These are phyloP conservation scores for Monilinia laxa DNA, from an alignment of 2,329 filamentous ascomycete genomes.

Conservation along the genomic window DNA sequence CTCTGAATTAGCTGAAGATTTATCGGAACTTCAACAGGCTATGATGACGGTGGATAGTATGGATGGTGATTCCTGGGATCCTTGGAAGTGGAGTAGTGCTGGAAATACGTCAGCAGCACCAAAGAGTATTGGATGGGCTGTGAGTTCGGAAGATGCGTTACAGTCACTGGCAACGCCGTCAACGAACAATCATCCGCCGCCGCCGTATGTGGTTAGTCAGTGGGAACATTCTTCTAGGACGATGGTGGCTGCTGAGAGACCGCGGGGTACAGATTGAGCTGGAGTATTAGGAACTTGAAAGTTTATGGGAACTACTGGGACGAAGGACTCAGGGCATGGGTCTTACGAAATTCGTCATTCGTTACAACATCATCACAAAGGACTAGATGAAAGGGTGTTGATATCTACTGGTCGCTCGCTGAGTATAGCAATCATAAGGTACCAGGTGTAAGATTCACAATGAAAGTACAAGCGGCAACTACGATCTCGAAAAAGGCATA, in stretches of 20 bases:
- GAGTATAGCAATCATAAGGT: neutral
- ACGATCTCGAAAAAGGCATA: neutral
- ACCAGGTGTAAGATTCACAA: too few relatives aligned
- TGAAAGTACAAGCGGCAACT: neutral
- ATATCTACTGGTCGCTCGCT: neutral
- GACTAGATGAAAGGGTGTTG: neutral
- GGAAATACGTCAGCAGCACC: constrained; percentile 34
- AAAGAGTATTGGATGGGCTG: constrained; percentile 39
- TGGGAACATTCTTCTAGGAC: constrained; percentile 30
- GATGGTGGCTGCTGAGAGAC: constrained; percentile 21
- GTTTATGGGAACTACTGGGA: neutral
- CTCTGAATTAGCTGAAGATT: constrained; percentile 35
- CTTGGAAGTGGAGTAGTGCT: constrained; percentile 35
- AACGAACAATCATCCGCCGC: constrained; percentile 24
- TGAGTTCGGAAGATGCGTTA: constrained; percentile 31
- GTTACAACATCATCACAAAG: neutral
- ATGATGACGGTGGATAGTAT: constrained; percentile 41
- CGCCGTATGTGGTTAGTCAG: constrained; percentile 38
- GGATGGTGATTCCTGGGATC: constrained; percentile 34
- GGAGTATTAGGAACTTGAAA: neutral
- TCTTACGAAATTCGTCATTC: neutral
- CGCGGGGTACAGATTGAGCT: constrained; percentile 29
- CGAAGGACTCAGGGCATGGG: neutral
- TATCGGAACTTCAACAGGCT: constrained; percentile 37
- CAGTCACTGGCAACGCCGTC: constrained; percentile 9